These are phyloP conservation scores for Rhizopus arrhizus DNA, from an alignment of 371 early-diverging fungal genomes.

Conservation along the genomic window DNA sequence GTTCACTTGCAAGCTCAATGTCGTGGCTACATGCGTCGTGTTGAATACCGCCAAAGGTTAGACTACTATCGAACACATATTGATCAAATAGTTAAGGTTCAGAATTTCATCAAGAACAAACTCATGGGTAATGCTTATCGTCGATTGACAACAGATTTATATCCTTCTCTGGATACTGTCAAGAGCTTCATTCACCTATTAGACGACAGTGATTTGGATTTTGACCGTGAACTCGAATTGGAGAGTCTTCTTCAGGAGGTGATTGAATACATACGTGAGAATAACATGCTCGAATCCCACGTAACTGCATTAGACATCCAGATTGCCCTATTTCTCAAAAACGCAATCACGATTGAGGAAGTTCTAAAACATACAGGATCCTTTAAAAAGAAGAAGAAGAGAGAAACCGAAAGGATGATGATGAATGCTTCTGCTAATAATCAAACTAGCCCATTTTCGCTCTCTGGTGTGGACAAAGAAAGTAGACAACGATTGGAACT, in stretches of 20 bases:
- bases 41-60: slow-evolving; percentile 56
- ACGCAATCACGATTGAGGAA: slow-evolving; percentile 94
- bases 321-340: slow-evolving; percentile 95
- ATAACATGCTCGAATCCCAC: slow-evolving; percentile 78
- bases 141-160: slow-evolving; percentile 72
- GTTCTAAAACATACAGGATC: slow-evolving; percentile 70
- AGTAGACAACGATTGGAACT: slow-evolving; percentile 71
- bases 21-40: slow-evolving; percentile 68
- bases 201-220: slow-evolving; percentile 89
- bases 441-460: slow-evolving; percentile 38
- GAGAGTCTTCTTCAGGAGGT: slow-evolving; percentile 86
- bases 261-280: slow-evolving; percentile 88
- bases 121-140: slow-evolving; percentile 80
- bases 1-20: slow-evolving; percentile 73
- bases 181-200: slow-evolving; percentile 88
- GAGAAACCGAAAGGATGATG: slow-evolving; percentile 47
- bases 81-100: slow-evolving; percentile 81
- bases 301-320: slow-evolving; percentile 93
- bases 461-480: slow-evolving; percentile 84
- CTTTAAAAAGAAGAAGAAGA: slow-evolving; percentile 57
- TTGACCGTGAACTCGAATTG: slow-evolving; percentile 88
- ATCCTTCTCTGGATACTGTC: slow-evolving; percentile 79
- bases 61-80: slow-evolving; percentile 69
- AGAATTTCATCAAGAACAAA: slow-evolving; percentile 82
- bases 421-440: slow-evolving; percentile 25